Evolutionary conservation across 352 stramenopile species (phyloP), one percentile per base, ranked within the genome.

Genomic region (Globisporangium lucens): DNA sequence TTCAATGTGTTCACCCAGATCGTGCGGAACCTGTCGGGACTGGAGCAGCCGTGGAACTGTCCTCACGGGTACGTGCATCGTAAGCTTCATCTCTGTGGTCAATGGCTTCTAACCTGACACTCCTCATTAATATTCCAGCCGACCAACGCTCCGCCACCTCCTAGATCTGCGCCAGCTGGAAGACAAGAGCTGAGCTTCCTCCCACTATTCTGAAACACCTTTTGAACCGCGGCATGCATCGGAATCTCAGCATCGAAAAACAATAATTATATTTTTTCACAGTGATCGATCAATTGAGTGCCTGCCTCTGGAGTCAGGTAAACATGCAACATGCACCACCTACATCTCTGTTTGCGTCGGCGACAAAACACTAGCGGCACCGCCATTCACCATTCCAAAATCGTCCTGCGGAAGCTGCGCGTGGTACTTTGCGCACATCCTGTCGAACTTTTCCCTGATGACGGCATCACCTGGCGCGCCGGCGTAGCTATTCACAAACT

Each of bases 1-100:
- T 27, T 41, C 24, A 55, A 22, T 35, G 36, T 15, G 36, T 43
- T 20, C 13, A 13, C 15, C 38, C 17, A 90, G 81, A 91, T 93
- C 47, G 89, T 99, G 59, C 72, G 80, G 27, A 96, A 98, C 59
- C 82, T 99, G 38, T 83, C 87, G 3, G 74, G 83, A 12, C 75
- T 98, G 12, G 91, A 99, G 33, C 88, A 97, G 57, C 97, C 97
- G 8, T 99, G 96, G 96, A 99, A 98, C 72, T 99, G 96, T 79
- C 91, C 91, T 2, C 91, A 98, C 56, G 91, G 91, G 85, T 93
- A 81, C 46, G 76, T 15, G 36, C 30, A 33, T 33, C 4, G 30
- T 4, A 33, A 33, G 30, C 30, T 33, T 33, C 30, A 33, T 4
- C 30, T 33, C 5, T 33, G 30, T 33, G 30, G 30, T 33, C 30